These are phyloP conservation scores for Styphnolobium japonicum DNA, from an alignment of 306 rosid species.

Conservation along the genomic window DNA sequence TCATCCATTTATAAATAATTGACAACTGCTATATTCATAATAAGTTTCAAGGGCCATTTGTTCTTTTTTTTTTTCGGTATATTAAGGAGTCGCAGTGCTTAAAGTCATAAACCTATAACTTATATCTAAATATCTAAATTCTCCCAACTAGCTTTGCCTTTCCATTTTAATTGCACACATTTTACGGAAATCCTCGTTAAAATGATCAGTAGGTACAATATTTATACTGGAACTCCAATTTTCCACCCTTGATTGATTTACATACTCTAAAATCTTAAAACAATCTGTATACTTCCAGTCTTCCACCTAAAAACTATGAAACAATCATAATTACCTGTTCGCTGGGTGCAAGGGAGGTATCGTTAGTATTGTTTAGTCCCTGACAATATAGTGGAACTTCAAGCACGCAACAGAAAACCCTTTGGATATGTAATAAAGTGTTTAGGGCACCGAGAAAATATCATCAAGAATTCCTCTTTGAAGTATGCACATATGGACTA, in stretches of 20 bases:
- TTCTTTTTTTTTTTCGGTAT: too few species aligned
- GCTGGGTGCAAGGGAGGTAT: background rate
- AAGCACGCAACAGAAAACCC: background rate
- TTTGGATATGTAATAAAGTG: background rate
- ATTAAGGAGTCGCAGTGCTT: too few species aligned
- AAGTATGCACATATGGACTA: background rate
- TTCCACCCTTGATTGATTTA: too few species aligned
- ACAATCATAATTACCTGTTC: too few species aligned
- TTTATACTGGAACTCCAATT: too few species aligned
- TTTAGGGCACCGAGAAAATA: background rate
- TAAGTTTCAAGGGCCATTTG: background rate
- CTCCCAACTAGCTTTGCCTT: too few species aligned
- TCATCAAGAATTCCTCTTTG: background rate
- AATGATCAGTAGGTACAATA: too few species aligned
- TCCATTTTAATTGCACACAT: too few species aligned
- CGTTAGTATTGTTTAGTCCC: background rate
- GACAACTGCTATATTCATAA: background rate
- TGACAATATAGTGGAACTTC: background rate
- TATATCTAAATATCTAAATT: too few species aligned
- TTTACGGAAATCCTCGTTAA: too few species aligned
- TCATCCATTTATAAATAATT: too few species aligned
- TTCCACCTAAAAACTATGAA: background rate
- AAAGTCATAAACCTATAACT: too few species aligned
- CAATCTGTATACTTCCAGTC: background rate
- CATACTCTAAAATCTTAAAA: background rate